Evolutionary conservation across 495 filamentous ascomycete species (phyloP), one percentile per base, ranked within the genome.

Genomic region (Podospora pseudocomata): DNA sequence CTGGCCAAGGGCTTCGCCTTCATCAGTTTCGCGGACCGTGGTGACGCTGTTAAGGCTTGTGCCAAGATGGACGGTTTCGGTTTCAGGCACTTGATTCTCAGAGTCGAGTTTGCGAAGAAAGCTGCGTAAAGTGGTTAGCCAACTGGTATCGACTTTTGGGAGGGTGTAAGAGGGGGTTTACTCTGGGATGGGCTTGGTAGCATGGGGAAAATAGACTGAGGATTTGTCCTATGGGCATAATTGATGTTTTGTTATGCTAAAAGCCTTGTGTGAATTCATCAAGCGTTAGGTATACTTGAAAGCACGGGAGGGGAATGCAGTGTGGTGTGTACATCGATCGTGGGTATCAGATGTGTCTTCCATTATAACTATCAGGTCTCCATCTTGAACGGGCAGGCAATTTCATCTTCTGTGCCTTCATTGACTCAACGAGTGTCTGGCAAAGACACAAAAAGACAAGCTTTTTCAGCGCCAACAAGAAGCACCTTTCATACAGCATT

Each of bases 11-110:
- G 95, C 58, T 99, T 98, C 75, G 95, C 95, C 19, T 99, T 99
- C 78, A 96, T 99, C 82, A 96, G 91, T 78, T 99, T 93, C 79
- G 89, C 88, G 62, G 95, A 98, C 71, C 86, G 94, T 71, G 79
- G 82, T 67, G 96, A 99, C 80, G 95, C 95, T 65, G 88, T 90
- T 67, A 91, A 88, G 80, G 95, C 95, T 7, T 97, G 94, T 81
- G 89, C 91, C 82, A 98, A 97, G 85, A 91, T 99, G 90, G 95
- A 99, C 82, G 96, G 96, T 71, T 97, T 91, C 80, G 92, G 92
- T 76, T 96, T 93, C 81, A 89, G 90, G 77, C 92, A 96, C 80
- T 83, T 96, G 72, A 96, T 96, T 77, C 80, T 96, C 69, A 89
- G 91, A 75, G 92, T 96, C 69, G 92, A 96, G 79, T 96, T 96